These are phyloP conservation scores for Tylopilus cervinicoccineus DNA, from an alignment of 768 basidiomycete genomes.

Conservation along the genomic window DNA sequence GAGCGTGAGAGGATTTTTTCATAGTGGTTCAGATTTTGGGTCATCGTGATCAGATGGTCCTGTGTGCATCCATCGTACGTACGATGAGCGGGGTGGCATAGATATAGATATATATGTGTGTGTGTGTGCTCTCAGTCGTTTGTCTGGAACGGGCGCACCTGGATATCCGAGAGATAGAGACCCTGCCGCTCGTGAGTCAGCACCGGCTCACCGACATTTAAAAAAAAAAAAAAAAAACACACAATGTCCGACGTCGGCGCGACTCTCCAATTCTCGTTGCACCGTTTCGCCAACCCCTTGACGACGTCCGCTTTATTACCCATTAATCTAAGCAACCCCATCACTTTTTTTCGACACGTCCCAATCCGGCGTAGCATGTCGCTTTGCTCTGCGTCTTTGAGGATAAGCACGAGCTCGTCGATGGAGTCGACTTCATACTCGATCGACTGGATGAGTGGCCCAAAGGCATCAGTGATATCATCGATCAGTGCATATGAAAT, in stretches of 20 bases:
- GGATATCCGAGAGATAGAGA: conserved; percentile 92
- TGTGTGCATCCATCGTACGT: conserved; percentile 24
- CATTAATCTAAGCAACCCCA: conserved; percentile 95
- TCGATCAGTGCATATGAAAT: conserved; percentile 99
- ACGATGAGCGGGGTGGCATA: conserved; percentile 9
- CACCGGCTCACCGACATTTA: neutral
- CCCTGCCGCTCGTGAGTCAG: conserved; percentile 49
- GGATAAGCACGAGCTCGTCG: conserved; percentile 94
- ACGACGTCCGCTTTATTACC: conserved; percentile 99
- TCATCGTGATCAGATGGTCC: conserved; percentile 99
- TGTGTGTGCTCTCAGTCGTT: no score
- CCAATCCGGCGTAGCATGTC: conserved; percentile 98
- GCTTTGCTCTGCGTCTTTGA: conserved; percentile 72
- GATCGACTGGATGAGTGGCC: conserved; percentile 96
- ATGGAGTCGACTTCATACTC: conserved; percentile 99
- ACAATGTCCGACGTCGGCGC: conserved; percentile 98
- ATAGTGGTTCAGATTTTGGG: conserved; percentile 98
- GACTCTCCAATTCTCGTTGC: conserved; percentile 98
- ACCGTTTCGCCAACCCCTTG: conserved; percentile 95
- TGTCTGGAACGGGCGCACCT: conserved; percentile 38
- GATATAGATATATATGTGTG: no score
- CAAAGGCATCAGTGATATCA: conserved; percentile 99
- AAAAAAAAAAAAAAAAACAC: conserved; percentile 23
- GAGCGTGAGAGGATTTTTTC: conserved; percentile 99
- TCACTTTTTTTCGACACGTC: conserved; percentile 98